Evolutionary conservation across 208 protist genomes (phyloP), one percentile per base, ranked within the genome.

Genomic region (Herpetomonas samuelpessoai): DNA sequence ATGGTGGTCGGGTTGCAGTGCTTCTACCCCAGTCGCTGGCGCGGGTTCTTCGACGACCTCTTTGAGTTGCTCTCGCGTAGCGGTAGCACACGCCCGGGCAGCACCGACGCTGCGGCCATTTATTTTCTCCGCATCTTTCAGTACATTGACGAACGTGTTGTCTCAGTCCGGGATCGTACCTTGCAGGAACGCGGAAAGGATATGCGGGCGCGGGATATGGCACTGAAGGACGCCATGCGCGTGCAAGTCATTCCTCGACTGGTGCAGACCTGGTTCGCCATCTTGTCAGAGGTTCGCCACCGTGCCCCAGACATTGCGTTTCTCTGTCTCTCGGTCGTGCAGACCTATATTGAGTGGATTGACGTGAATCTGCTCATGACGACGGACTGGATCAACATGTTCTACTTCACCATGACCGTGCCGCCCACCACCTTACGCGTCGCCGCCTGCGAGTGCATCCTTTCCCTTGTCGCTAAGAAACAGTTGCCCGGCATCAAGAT

Each of bases 101-200:
- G 57, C 18, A 39, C 70, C 27, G 76, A 79, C 44, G 48, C 65
- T 0, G 76, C 79, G 0, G 81, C 69, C 6, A 56, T 85, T 0
- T 93, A 93, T 52, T 67, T 89, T 27, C 47, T 95, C 24, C 79
- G 84, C 31, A 53, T 95, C n/a, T 91, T 95, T 60, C 82, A 95
- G 65, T 88, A 81, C 62, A 73, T 95, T 53, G 84, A 95, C 59
- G 88, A 95, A 57, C 73, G 76, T 18, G 81, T 93, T 4, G 83
- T 93, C 52, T 81, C 66, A n/a, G 79, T 85, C 55, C 78, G 76
- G 1, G 73, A 72, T 27, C 80, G 74, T 3, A 26, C 12, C n/a
- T 12, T 38, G 1, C 62, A 69, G 60, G 79, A 88, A 52, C 72
- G 72, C 2, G 71, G 80, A 19, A 69, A 71, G 21, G 69, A 89